These are phyloP conservation scores for Aquilaria agallochum DNA, from an alignment of 441 rosid species.

Conservation along the genomic window DNA sequence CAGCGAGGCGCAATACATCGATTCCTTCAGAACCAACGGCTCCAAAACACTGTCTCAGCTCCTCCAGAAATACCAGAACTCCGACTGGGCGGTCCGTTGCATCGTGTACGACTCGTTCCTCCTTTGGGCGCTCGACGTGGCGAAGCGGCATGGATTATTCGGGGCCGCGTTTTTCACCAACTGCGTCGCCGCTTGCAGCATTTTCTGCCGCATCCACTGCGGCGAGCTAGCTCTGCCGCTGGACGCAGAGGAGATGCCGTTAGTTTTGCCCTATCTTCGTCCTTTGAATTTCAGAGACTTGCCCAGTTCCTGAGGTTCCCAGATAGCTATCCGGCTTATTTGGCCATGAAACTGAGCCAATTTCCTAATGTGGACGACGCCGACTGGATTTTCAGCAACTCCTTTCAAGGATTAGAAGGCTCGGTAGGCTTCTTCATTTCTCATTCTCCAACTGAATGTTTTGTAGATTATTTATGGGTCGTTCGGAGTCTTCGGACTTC, in stretches of 20 bases:
- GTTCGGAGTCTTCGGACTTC: no score
- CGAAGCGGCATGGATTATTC: conserved; percentile 39
- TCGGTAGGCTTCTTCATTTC: conserved; percentile 23
- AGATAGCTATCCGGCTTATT: conserved; percentile 44
- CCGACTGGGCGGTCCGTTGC: conserved; percentile 36
- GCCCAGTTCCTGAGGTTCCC: conserved; percentile 43
- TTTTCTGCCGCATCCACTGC: conserved; percentile 29
- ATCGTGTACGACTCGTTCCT: conserved; percentile 68
- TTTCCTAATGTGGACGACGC: conserved; percentile 43
- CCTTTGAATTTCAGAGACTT: conserved; percentile 39
- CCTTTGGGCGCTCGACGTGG: conserved; percentile 82
- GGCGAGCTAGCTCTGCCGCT: conserved; percentile 40
- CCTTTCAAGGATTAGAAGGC: conserved; percentile 50
- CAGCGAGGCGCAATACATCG: conserved; percentile 28
- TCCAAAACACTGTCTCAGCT: conserved; percentile 42
- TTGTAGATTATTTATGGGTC: neutral
- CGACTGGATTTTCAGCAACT: conserved; percentile 60
- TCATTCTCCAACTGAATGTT: neutral
- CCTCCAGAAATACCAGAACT: conserved; percentile 26
- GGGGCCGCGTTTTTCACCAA: conserved; percentile 74
- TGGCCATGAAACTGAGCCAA: conserved; percentile 46
- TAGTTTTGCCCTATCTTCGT: conserved; percentile 46
- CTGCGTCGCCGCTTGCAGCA: conserved; percentile 41
- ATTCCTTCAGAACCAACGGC: conserved; percentile 44
- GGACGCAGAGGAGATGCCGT: conserved; percentile 25